phyloP scores from a whole-genome alignment of 495 filamentous ascomycete genomes.

The Hypoxylon intermedium region DNA sequence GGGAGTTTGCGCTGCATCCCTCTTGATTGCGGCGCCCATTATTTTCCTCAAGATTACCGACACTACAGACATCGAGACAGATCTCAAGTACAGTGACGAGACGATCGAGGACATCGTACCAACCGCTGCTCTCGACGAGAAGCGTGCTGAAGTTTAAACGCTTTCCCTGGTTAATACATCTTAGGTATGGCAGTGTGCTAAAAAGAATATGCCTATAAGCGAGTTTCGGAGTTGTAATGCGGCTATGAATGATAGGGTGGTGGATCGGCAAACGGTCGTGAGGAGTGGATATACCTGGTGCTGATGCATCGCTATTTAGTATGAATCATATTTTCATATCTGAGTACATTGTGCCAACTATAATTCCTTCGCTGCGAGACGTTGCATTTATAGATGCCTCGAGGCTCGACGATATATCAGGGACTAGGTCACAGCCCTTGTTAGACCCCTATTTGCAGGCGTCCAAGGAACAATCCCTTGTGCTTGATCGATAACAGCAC shows the following conservation, averaged over 20 bases:
- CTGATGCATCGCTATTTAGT: constrained; percentile 7
- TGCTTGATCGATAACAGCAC: no score
- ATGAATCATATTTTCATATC: neutral
- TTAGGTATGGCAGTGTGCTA: neutral
- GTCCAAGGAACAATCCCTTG: no score
- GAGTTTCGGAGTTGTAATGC: constrained; percentile 5
- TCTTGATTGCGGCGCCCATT: constrained; percentile 79
- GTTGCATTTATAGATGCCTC: no score
- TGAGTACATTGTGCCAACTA: no score
- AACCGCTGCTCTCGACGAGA: constrained; percentile 18
- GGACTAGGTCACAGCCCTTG: no score
- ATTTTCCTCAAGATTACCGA: constrained; percentile 82
- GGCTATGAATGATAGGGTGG: neutral
- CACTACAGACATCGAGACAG: constrained; percentile 72
- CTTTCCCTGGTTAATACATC: neutral
- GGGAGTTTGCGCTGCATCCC: constrained; percentile 72
- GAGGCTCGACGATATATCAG: no score
- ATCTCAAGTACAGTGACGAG: constrained; percentile 84
- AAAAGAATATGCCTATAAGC: constrained; percentile 1
- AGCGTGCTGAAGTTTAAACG: constrained; percentile 24
- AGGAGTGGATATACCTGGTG: constrained; percentile 1
- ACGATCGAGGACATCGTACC: constrained; percentile 68
- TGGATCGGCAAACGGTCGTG: neutral
- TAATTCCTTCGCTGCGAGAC: no score
- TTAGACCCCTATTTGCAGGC: no score